These are phyloP conservation scores for Arxiozyma bovina DNA, from an alignment of 1,139 yeast species.

Conservation along the genomic window DNA sequence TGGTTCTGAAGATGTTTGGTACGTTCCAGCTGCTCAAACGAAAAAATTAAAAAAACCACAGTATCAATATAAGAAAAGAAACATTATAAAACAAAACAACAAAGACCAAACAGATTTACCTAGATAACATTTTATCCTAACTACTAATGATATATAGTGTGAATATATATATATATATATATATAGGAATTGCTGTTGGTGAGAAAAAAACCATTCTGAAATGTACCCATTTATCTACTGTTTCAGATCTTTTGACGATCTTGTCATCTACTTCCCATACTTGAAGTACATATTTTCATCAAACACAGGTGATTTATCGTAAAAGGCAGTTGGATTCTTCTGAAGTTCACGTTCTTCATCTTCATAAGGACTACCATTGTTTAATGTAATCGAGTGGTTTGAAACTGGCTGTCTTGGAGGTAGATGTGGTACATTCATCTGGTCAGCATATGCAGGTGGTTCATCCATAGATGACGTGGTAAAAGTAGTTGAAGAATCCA, in stretches of 20 bases:
- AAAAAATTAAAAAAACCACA: background rate
- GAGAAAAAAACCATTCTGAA: background rate
- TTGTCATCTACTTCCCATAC: constrained; percentile 16
- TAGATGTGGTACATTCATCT: constrained; percentile 1
- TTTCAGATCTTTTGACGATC: background rate
- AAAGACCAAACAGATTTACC: background rate
- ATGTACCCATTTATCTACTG: background rate
- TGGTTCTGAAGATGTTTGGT: constrained; percentile 35
- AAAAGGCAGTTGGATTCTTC: constrained; percentile 32
- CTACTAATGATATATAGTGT: no score
- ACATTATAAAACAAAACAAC: background rate
- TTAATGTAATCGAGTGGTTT: background rate
- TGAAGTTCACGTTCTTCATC: constrained; percentile 21
- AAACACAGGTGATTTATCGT: constrained; percentile 40
- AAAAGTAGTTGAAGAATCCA: background rate
- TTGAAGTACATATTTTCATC: constrained; percentile 38
- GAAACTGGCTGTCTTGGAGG: constrained; percentile 9
- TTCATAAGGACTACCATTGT: constrained; percentile 10
- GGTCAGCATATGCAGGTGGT: constrained; percentile 1
- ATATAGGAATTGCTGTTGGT: background rate
- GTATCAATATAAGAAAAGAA: background rate
- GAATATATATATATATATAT: background rate
- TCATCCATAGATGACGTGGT: background rate
- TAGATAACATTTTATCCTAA: background rate
- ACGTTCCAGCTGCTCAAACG: constrained; percentile 7